Percentiles rank a stretch among this genome's conserved stretches.
Evolutionary conservation across 176 grass and related monocot species (phyloP).

Genomic region (maize (Zea mays)): DNA sequence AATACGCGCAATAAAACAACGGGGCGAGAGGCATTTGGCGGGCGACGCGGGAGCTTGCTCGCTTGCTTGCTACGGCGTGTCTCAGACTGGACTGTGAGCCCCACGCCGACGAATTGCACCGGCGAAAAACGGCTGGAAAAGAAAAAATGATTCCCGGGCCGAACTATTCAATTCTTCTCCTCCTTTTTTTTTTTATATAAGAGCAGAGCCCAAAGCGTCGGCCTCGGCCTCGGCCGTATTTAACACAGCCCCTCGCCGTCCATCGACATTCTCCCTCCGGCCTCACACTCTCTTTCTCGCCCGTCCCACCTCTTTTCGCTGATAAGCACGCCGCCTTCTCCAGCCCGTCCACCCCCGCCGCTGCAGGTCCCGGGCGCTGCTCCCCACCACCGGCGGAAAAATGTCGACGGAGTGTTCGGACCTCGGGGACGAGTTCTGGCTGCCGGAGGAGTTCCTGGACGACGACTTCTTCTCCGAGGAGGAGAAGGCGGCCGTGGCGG

Average conservation of each 20-base stretch:
- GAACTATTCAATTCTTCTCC: too few relatives aligned
- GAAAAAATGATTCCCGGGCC: neutral
- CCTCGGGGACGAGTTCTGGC: constrained; percentile 52
- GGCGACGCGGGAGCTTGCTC: too few relatives aligned
- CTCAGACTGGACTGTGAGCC: too few relatives aligned
- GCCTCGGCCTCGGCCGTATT: constrained; percentile 8
- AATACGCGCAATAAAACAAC: neutral
- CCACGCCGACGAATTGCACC: neutral
- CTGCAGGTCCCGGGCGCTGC: neutral
- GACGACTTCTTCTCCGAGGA: constrained; percentile 77
- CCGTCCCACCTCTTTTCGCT: constrained; percentile 21
- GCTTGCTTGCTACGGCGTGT: too few relatives aligned
- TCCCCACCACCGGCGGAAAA: constrained; percentile 15
- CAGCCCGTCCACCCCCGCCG: neutral
- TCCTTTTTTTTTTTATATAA: constrained; percentile 33
- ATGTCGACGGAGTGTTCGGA: constrained; percentile 59
- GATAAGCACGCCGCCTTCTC: constrained; percentile 14
- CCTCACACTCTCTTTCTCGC: constrained; percentile 20
- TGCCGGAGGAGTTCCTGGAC: constrained; percentile 70
- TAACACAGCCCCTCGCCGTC: constrained; percentile 4
- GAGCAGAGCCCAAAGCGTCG: neutral
- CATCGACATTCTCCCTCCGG: constrained; percentile 10
- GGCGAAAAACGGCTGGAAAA: neutral
- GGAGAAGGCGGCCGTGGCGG: constrained; percentile 64
- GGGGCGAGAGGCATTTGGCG: too few relatives aligned